These are phyloP conservation scores for Rachicladosporium sp. DNA, from an alignment of 2,329 filamentous ascomycete species.

Conservation along the genomic window DNA sequence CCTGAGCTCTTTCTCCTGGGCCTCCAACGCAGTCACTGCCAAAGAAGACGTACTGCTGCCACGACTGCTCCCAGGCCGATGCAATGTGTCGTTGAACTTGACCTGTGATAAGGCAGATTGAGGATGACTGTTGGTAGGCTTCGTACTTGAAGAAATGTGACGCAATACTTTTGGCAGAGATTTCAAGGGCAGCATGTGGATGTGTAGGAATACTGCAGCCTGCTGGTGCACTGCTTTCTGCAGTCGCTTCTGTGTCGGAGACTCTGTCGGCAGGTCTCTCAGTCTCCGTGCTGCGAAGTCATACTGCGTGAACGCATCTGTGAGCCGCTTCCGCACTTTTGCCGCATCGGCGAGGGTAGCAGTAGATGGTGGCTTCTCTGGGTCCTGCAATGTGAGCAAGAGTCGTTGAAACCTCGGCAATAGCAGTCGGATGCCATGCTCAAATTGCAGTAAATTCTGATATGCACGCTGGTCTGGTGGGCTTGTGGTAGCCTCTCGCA, in stretches of 20 bases:
- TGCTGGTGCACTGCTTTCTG: slow-evolving; percentile 75
- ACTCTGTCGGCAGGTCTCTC: slow-evolving; percentile 63
- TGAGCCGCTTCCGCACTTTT: slow-evolving; percentile 78
- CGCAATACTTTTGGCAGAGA: slow-evolving; percentile 36
- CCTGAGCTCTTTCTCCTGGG: slow-evolving; percentile 69
- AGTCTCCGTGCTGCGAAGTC: slow-evolving; percentile 70
- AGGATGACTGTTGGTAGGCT: slow-evolving; percentile 20
- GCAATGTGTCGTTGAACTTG: slow-evolving; percentile 43
- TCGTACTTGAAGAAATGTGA: slow-evolving; percentile 43
- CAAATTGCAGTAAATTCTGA: slow-evolving; percentile 73
- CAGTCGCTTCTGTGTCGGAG: slow-evolving; percentile 57
- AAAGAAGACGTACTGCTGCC: slow-evolving; percentile 32
- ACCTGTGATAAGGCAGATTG: slow-evolving; percentile 44
- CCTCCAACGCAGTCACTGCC: slow-evolving; percentile 54
- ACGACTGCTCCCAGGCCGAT: slow-evolving; percentile 33
- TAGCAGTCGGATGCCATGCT: slow-evolving; percentile 70
- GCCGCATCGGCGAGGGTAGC: slow-evolving; percentile 72
- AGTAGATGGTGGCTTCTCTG: slow-evolving; percentile 50
- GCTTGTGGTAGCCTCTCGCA: slow-evolving; percentile 52
- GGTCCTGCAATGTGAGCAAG: slow-evolving; percentile 60
- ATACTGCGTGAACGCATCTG: slow-evolving; percentile 82
- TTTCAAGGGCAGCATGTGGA: slow-evolving; percentile 79
- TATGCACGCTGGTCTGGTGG: slow-evolving; percentile 70
- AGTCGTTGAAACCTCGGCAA: slow-evolving; percentile 75
- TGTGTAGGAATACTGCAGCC: slow-evolving; percentile 70